Percentiles rank a stretch among this genome's conserved stretches.
Evolutionary conservation across 2,329 filamentous ascomycete species (phyloP).

Genomic region (Colletotrichum phormii): DNA sequence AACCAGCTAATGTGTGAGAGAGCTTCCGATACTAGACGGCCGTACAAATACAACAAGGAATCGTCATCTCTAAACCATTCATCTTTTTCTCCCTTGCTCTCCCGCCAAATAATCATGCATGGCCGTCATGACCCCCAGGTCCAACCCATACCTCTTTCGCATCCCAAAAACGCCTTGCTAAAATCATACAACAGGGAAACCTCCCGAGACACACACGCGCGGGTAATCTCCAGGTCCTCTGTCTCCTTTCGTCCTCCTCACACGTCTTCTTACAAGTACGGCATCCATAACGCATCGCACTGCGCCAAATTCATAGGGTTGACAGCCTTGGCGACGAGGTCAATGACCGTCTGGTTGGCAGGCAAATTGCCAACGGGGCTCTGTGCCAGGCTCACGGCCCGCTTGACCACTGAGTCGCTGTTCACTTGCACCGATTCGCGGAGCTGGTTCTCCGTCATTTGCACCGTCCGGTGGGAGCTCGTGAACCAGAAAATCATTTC

Average conservation of each 20-base stretch:
- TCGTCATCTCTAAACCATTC: slow-evolving; percentile 5
- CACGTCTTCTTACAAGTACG: slow-evolving; percentile 75
- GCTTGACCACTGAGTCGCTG: slow-evolving; percentile 90
- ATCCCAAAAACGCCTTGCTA: slow-evolving; percentile 32
- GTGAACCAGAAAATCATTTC: slow-evolving; percentile 99
- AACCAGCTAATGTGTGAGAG: neutral
- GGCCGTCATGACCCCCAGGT: neutral
- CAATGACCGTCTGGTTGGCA: slow-evolving; percentile 96
- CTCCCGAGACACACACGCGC: neutral
- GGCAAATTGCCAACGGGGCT: slow-evolving; percentile 83
- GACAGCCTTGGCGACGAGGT: slow-evolving; percentile 90
- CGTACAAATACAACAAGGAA: slow-evolving; percentile 28
- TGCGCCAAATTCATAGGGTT: slow-evolving; percentile 90
- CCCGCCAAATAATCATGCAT: neutral
- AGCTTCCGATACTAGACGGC: neutral
- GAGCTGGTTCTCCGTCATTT: slow-evolving; percentile 71
- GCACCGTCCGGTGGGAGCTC: slow-evolving; percentile 74
- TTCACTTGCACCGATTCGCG: slow-evolving; percentile 86
- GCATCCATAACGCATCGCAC: slow-evolving; percentile 97
- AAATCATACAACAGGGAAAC: slow-evolving; percentile 20
- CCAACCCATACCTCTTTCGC: neutral
- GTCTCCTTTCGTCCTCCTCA: neutral
- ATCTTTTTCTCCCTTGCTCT: slow-evolving; percentile 1
- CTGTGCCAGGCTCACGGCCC: slow-evolving; percentile 86
- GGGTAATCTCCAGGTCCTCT: neutral